Percentiles rank a stretch among this genome's conserved stretches.
phyloP scores from a whole-genome alignment of 352 stramenopile species.

The Chrysophaeum taylorii region DNA sequence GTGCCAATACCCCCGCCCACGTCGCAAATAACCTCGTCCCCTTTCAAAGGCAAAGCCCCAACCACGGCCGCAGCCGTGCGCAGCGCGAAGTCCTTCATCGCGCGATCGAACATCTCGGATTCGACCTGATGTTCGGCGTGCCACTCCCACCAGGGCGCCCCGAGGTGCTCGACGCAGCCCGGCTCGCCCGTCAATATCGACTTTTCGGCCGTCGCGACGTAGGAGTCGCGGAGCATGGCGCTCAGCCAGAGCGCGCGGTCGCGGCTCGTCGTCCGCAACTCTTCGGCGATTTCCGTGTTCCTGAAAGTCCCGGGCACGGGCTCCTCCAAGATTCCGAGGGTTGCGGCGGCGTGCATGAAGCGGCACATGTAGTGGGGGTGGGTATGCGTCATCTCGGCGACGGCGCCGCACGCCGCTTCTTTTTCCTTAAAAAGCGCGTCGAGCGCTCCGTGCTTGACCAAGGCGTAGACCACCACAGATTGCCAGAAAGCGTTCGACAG shows the following conservation, averaged over 20 bases:
- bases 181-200: not conserved
- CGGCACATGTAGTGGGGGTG: not conserved
- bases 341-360: not conserved
- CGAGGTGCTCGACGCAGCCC: conserved; percentile 1
- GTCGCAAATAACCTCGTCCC: too few relatives aligned
- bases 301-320: not conserved
- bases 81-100: conserved; percentile 15
- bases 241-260: conserved; percentile 17
- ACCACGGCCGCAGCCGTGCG: not conserved
- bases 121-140: not conserved
- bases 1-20: conserved; percentile 14
- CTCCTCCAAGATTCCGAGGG: not conserved
- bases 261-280: too few relatives aligned
- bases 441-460: not conserved
- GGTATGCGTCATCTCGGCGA: not conserved
- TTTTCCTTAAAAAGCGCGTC: not conserved
- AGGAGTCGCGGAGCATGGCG: not conserved
- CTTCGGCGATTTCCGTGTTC: not conserved
- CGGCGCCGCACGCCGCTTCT: not conserved
- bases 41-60: too few relatives aligned
- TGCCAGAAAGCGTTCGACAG: conserved; percentile 14
- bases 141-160: not conserved
- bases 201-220: too few relatives aligned
- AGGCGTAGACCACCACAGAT: not conserved
- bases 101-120: conserved; percentile 13